Percentiles rank a stretch among this genome's conserved stretches.
phyloP scores from a whole-genome alignment of 352 stramenopile genomes.

The Phytopythium delawarense region DNA sequence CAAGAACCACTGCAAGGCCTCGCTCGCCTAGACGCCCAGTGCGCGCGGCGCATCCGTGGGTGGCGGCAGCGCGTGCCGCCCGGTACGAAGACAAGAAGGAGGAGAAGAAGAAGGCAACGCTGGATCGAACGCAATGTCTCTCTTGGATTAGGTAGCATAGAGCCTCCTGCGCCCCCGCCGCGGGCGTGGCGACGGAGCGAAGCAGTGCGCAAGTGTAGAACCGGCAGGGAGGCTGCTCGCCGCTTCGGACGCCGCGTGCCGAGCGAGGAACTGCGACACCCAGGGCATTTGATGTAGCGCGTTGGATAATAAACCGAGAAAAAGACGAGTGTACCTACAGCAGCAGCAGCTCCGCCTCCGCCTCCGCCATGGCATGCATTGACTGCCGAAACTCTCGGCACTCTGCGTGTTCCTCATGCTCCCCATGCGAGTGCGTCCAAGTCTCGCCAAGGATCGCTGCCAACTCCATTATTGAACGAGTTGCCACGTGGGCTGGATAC shows the following conservation, averaged over 20 bases:
- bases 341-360: neutral
- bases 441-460: too few relatives aligned
- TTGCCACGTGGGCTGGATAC: neutral
- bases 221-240: neutral
- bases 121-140: constrained; percentile 1
- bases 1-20: constrained; percentile 84
- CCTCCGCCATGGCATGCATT: too few relatives aligned
- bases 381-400: too few relatives aligned
- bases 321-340: constrained; percentile 1
- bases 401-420: neutral
- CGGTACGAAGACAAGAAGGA: neutral
- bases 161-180: neutral
- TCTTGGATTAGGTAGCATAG: constrained; percentile 11
- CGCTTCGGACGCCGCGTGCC: neutral
- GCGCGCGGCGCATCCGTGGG: neutral
- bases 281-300: constrained; percentile 3
- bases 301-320: constrained; percentile 4
- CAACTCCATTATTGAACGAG: too few relatives aligned
- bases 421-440: too few relatives aligned
- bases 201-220: constrained; percentile 3
- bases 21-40: constrained; percentile 20
- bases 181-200: neutral
- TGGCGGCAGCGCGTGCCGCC: neutral
- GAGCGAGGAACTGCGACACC: neutral
- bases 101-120: neutral